Evolutionary conservation across 2,329 filamentous ascomycete genomes (phyloP), one percentile per base, ranked within the genome.

Genomic region (Calonectria hongkongensis): DNA sequence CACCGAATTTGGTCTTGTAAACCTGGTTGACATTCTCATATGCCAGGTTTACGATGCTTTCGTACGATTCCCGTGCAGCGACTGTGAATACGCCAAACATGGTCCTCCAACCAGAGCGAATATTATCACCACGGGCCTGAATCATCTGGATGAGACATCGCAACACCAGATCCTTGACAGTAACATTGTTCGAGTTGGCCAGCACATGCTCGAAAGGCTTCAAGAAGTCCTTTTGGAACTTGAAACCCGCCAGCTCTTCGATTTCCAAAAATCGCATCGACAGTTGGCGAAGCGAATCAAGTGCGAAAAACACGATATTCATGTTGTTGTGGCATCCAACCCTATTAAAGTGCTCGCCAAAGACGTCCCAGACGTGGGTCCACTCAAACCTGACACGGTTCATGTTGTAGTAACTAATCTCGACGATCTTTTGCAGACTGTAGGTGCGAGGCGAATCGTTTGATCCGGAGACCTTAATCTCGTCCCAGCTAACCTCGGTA

Each of bases 371-470:
- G 72, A 99, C 98, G 79, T 94, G 96, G 15, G 94, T 97, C 97
- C 97, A 99, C 83, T 99, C 97, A 79, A 98, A 98, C 79, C 97
- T 94, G 43, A 99, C 96, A 88, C 97, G 93, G 72, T 95, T 95
- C 97, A 99, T 99, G 87, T 99, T 99, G 91, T 99, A 99, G 84
- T 98, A 98, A 83, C 95, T 98, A 84, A 99, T 98, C 84, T 99
- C 97, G 18, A 99, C 97, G 75, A 99, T 91, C 85, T 99, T 99
- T 82, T 99, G 97, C 74, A 99, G 87, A 86, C 96, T 98, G 88
- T 98, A 99, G 10, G 96, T 99, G 68, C 97, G 92, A 13, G 97
- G 97, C 27, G 95, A 97, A 73, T 99, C 97, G 81, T 96, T 98
- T 70, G 96, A 95, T 0, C 97, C 97, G 0, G 97, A 98, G 4